Base-by-base conservation (phyloP, 495 filamentous ascomycete genomes). In the Bryoglossum gracile region DNA sequence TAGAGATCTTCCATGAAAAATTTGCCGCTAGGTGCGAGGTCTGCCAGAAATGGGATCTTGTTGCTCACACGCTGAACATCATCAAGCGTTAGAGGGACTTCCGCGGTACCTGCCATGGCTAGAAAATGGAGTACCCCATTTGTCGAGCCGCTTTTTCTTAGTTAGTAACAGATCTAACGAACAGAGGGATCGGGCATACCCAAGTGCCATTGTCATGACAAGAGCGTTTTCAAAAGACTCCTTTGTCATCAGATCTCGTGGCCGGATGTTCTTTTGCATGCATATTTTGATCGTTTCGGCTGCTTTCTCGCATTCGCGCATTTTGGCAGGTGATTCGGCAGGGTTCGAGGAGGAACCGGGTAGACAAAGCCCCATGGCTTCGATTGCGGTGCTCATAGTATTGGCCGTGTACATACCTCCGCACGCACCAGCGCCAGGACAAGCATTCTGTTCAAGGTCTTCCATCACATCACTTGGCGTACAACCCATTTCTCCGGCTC, bases 371-470 rank as follows among this genome's bases (percentile, higher is more conserved):
- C 92, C 92, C 87, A 98, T 94, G 6, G 89, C 86, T 65, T 98
- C 92, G 54, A 98, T 89, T 11, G 89, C 89, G 0, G 89, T 94
- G 4, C 88, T 86, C 90, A 98, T 95, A 2, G 92, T 96, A 65
- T 98, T 98, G 46, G 92, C 92, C 2, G 92, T 98, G 66, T 86
- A 78, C 87, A 98, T 98, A 40, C 92, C 92, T 54, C 92, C 92
- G 58, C 92, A 98, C 1, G 89, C 90, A 25, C 91, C 91, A 11
- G 86, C 81, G 11, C 87, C 89, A 19, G 92, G 92, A 64, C 92
- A 96, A 3, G 91, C 82, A 55, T 95, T 73, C 37, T 72, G 74
- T 66, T 94, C 86, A 25, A 98, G 74, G 62, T 96, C 92, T 39
- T 83, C 80, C 72, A 96, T 80, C 46, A 96, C 77, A 34, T 95